A percentile compares a stretch with the other conserved stretches of the same genome.
Conservation (phyloP, 2,329 filamentous ascomycete genomes). For the Hypoxylon sp. region DNA sequence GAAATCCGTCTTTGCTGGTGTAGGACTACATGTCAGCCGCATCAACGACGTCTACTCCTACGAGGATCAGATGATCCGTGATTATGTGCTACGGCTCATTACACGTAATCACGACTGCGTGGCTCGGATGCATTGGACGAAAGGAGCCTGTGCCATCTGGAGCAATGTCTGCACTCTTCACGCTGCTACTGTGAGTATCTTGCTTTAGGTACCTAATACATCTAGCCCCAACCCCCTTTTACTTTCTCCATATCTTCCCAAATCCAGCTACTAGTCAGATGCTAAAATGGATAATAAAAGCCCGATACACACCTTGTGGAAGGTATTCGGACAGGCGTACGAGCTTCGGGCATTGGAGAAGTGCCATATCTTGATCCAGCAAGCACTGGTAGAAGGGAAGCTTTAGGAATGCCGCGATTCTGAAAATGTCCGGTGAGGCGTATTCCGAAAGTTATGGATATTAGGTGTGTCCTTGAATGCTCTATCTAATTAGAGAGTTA, state of each 20-base stretch:
- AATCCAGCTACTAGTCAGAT: neutral
- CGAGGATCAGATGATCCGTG: conserved; percentile 57
- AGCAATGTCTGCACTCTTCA: conserved; percentile 55
- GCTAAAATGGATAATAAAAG: conserved; percentile 38
- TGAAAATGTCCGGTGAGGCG: conserved; percentile 7
- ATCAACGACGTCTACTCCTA: conserved; percentile 57
- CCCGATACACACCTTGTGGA: conserved; percentile 54
- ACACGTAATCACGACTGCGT: conserved; percentile 59
- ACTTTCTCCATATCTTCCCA: neutral
- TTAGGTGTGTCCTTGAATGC: neutral
- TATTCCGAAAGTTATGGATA: neutral
- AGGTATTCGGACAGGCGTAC: conserved; percentile 54
- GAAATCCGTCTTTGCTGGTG: conserved; percentile 60
- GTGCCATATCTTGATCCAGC: conserved; percentile 58
- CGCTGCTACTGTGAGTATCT: conserved; percentile 52
- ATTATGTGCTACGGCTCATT: conserved; percentile 56
- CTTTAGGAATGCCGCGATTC: conserved; percentile 42
- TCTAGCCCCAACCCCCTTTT: neutral
- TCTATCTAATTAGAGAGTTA: neutral
- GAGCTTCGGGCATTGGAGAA: conserved; percentile 58
- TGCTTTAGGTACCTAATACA: no score
- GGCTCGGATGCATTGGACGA: conserved; percentile 59
- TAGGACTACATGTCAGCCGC: conserved; percentile 55
- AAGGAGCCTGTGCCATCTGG: conserved; percentile 59
- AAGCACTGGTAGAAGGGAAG: conserved; percentile 52